These are phyloP conservation scores for Rehmannia glutinosa DNA, from an alignment of 257 asterid genomes.

Conservation along the genomic window DNA sequence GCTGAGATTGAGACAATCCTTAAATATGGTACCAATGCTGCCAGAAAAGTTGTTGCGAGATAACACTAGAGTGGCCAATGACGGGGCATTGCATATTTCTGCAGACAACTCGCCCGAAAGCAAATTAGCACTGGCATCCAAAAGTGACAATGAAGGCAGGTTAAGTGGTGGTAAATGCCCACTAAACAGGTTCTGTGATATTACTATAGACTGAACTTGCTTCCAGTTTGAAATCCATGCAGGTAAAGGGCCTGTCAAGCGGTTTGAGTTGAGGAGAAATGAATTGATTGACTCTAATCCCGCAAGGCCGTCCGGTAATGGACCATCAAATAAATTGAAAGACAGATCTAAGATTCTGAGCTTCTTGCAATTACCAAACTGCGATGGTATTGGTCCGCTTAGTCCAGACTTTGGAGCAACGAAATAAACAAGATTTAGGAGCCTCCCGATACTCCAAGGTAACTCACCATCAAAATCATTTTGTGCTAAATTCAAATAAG, in stretches of 20 bases:
- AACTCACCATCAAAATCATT: constrained; percentile 50
- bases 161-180: constrained; percentile 60
- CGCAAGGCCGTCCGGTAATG: constrained; percentile 47
- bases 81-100: constrained; percentile 52
- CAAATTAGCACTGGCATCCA: constrained; percentile 54
- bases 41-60: constrained; percentile 63
- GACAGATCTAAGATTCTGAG: constrained; percentile 51
- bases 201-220: constrained; percentile 30
- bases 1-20: constrained; percentile 39
- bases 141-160: constrained; percentile 38
- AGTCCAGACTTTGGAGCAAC: constrained; percentile 51
- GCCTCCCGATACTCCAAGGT: constrained; percentile 52
- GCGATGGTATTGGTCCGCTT: constrained; percentile 54
- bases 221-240: constrained; percentile 78
- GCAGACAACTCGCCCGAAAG: constrained; percentile 54
- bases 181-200: constrained; percentile 51
- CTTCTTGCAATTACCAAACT: constrained; percentile 52
- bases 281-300: constrained; percentile 45
- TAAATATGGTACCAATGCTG: constrained; percentile 38
- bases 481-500: constrained; percentile 48
- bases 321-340: constrained; percentile 53
- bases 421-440: constrained; percentile 42
- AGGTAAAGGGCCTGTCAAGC: constrained; percentile 59
- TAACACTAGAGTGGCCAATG: constrained; percentile 33
- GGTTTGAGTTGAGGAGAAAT: constrained; percentile 49